These are phyloP conservation scores for Plasmodium gonderi DNA, from an alignment of 169 alveolate genomes.

Conservation along the genomic window DNA sequence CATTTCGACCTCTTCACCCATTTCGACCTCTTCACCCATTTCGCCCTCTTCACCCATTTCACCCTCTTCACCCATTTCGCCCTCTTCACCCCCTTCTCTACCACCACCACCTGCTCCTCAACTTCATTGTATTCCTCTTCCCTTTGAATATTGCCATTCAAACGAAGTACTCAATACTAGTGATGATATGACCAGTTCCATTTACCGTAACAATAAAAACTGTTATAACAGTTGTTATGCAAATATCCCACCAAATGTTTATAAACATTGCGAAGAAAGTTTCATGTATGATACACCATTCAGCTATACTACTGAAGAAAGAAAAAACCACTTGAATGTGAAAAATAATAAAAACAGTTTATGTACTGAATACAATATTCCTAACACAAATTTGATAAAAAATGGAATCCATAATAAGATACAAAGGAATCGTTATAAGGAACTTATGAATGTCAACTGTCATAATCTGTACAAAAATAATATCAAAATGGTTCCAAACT, in stretches of 20 bases:
- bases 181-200: not conserved
- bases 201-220: not conserved
- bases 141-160: too few species aligned
- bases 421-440: not conserved
- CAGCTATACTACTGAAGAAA: not conserved
- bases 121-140: not conserved
- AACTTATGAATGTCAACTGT: not conserved
- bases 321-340: not conserved
- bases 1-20: too few species aligned
- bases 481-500: not conserved
- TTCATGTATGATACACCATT: not conserved
- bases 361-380: not conserved
- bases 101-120: not conserved
- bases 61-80: not conserved
- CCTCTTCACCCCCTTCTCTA: not conserved
- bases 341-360: not conserved
- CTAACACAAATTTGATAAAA: not conserved
- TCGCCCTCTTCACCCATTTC: not conserved
- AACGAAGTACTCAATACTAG: too few species aligned
- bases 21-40: not conserved
- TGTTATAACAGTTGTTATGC: not conserved
- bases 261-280: slow-evolving; percentile 6
- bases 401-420: not conserved
- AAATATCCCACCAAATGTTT: not conserved
- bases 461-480: not conserved